A percentile compares a stretch with the other conserved stretches of the same genome.
phyloP scores from a whole-genome alignment of 495 filamentous ascomycete species.

The Aspergillus bertholletiae region DNA sequence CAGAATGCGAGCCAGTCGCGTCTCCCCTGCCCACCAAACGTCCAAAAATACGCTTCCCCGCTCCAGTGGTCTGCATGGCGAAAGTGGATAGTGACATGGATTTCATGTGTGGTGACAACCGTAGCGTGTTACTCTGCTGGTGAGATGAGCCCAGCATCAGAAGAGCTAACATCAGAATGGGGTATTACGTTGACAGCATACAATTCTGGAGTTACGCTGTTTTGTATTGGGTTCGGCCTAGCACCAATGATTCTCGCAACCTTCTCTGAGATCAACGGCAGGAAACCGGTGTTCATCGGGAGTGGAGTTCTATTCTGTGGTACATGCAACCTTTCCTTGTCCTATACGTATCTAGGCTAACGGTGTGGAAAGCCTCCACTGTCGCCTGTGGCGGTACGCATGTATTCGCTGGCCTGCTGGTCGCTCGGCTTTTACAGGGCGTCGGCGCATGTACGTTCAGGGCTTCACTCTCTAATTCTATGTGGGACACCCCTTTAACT shows the following conservation, averaged over 20 bases:
- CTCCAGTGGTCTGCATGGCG: conserved; percentile 67
- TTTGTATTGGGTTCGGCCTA: conserved; percentile 76
- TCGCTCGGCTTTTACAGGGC: conserved; percentile 74
- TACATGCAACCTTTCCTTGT: conserved; percentile 14
- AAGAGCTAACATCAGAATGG: conserved; percentile 61
- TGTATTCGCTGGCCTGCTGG: conserved; percentile 67
- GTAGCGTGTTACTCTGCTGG: conserved; percentile 81
- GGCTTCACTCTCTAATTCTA: neutral
- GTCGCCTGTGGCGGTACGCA: conserved; percentile 73
- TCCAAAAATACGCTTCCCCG: conserved; percentile 67
- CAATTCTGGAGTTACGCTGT: conserved; percentile 75
- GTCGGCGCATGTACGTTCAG: conserved; percentile 59
- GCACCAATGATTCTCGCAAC: conserved; percentile 91
- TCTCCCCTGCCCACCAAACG: no score
- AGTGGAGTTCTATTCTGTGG: conserved; percentile 68
- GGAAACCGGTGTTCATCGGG: conserved; percentile 73
- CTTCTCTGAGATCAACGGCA: conserved; percentile 83
- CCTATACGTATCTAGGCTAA: no score
- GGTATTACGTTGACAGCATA: conserved; percentile 60
- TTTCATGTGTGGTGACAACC: conserved; percentile 72
- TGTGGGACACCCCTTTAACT: neutral
- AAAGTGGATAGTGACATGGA: conserved; percentile 69
- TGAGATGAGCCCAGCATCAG: conserved; percentile 66
- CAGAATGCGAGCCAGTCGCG: no score
- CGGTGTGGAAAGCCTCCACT: conserved; percentile 66